Conservation (phyloP, 345 rosid genomes). For the Linum usitatissimum region DNA sequence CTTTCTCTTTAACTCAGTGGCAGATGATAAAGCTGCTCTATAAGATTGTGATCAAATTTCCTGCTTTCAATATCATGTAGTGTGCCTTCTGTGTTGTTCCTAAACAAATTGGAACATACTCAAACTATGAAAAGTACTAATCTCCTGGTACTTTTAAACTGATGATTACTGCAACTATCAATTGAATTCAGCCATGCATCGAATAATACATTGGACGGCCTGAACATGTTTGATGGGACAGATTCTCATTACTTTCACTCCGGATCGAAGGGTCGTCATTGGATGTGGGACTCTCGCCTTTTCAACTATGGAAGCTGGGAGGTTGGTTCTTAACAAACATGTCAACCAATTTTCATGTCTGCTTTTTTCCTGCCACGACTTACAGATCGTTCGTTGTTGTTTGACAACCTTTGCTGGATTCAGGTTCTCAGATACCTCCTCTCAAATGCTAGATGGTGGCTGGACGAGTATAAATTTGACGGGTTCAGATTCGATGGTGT, state of each 20-base stretch:
- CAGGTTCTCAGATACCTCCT: constrained; percentile 82
- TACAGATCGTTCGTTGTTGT: constrained; percentile 13
- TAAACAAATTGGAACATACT: too few species aligned
- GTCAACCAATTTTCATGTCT: constrained; percentile 6
- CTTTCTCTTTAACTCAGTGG: too few species aligned
- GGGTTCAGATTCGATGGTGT: constrained; percentile 98
- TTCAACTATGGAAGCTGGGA: constrained; percentile 98
- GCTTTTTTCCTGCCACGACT: constrained; percentile 8
- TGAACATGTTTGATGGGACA: constrained; percentile 96
- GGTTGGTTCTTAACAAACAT: constrained; percentile 35
- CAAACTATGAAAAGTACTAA: too few species aligned
- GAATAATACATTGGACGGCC: constrained; percentile 83
- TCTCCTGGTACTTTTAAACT: too few species aligned
- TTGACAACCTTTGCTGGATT: too few species aligned
- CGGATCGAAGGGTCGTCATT: constrained; percentile 75
- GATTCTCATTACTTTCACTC: constrained; percentile 86
- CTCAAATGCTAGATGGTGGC: constrained; percentile 99
- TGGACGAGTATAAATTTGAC: constrained; percentile 87
- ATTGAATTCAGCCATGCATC: constrained; percentile 67
- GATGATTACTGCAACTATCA: constrained; percentile 3
- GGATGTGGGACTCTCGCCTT: constrained; percentile 99
- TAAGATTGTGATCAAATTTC: too few species aligned
- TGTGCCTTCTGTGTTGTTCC: too few species aligned
- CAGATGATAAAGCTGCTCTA: too few species aligned
- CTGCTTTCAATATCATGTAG: too few species aligned